A percentile compares a stretch with the other conserved stretches of the same genome.
These are phyloP conservation scores for Ophiocytium majus DNA, from an alignment of 352 stramenopile species.

Conservation along the genomic window DNA sequence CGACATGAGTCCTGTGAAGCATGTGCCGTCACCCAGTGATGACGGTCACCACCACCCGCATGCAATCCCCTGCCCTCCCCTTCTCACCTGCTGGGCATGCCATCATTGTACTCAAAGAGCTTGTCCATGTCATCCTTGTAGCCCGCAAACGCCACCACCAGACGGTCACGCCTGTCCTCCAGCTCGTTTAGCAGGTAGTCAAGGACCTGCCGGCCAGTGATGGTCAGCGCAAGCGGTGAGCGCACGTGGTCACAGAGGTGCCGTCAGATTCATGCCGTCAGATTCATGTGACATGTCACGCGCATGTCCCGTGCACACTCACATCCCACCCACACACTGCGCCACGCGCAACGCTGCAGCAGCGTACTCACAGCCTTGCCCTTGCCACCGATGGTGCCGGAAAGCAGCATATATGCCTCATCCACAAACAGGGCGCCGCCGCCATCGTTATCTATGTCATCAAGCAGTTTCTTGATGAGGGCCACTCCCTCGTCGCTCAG, in stretches of 20 bases:
- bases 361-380: neutral
- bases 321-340: neutral
- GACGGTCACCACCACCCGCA: no score
- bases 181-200: conserved; percentile 76
- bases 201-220: conserved; percentile 64
- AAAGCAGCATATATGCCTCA: conserved; percentile 84
- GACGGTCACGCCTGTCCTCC: conserved; percentile 73
- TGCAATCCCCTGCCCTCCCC: no score
- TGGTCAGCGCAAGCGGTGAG: neutral
- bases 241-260: neutral
- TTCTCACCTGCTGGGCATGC: conserved; percentile 71
- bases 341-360: neutral
- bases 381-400: conserved; percentile 53
- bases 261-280: no score
- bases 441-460: conserved; percentile 71
- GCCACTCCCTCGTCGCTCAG: neutral
- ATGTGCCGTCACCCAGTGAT: no score
- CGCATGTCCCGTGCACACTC: neutral
- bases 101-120: conserved; percentile 82
- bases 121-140: conserved; percentile 87
- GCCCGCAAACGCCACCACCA: conserved; percentile 83
- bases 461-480: conserved; percentile 67
- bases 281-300: no score
- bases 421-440: conserved; percentile 88
- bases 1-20: no score